Evolutionary conservation across 2,329 filamentous ascomycete species (phyloP), one percentile per base, ranked within the genome.

Genomic region (Colletotrichum abscissum): DNA sequence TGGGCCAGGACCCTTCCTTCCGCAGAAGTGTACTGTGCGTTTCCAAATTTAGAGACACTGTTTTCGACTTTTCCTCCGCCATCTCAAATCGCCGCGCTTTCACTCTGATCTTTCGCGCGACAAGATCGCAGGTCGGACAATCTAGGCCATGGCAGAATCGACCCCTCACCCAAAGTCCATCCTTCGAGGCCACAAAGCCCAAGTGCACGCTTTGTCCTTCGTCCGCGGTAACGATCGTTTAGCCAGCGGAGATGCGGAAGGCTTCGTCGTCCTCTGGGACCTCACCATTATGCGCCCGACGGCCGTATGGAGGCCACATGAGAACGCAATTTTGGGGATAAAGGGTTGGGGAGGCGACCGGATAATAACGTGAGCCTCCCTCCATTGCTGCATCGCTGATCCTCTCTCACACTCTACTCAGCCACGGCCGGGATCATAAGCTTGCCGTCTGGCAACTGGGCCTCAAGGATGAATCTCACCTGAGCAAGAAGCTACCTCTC

Each of bases 361-460:
- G 76, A 85, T 98, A 70, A 93, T 98, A 82, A 97, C 95, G 94
- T 97, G 88, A 81, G 92, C 89, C 38, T 30, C 4, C 5, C 35
- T 26, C 42, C 26, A 11, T 16, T 14, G n/a, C 49, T 19, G 22
- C 26, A 35, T 16, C 42, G 1, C 16, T 35, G 4, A 14, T 26
- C 26, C 24, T 12, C 16, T 33, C 56, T 59, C 58, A 69, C 65
- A 26, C 42, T 9, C 5, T 12, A 14, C 68, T 19, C 71, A 98
- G 95, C 46, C 95, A 98, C 84, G 96, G 96, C 16, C 90, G 97
- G 80, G 97, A 99, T 80, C 93, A 97, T 80, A 94, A 92, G 79
- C 88, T 98, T 60, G 88, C 93, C 26, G 92, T 97, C 22, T 99
- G 97, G 97, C 92, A 93, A 78, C 80, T 98, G 16, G 84, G 86